phyloP scores from a whole-genome alignment of 805 yeast species.

The Candida jianshihensis region DNA sequence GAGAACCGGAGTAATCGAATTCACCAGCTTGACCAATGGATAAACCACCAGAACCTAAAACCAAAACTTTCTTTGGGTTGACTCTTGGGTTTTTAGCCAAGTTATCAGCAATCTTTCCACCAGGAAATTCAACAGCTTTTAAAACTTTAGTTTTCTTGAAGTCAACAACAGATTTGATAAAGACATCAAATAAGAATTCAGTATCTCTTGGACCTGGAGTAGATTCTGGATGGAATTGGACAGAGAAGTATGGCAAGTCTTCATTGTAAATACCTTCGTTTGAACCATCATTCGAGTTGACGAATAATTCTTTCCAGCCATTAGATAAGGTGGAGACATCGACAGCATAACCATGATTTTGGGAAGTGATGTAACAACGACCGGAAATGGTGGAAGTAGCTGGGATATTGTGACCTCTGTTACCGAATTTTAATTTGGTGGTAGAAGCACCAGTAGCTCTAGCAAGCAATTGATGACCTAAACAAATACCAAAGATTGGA shows the following conservation, averaged over 20 bases:
- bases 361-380: slow-evolving; percentile 96
- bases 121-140: slow-evolving; percentile 84
- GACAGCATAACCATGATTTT: slow-evolving; percentile 98
- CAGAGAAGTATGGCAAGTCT: slow-evolving; percentile 86
- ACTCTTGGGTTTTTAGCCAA: slow-evolving; percentile 69
- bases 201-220: slow-evolving; percentile 99
- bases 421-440: slow-evolving; percentile 89
- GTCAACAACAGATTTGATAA: slow-evolving; percentile 70
- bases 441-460: slow-evolving; percentile 95
- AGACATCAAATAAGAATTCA: slow-evolving; percentile 91
- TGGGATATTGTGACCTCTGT: slow-evolving; percentile 98
- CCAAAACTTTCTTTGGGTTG: slow-evolving; percentile 83
- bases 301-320: slow-evolving; percentile 93
- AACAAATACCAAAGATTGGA: slow-evolving; percentile 96
- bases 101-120: slow-evolving; percentile 73
- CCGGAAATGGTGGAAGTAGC: slow-evolving; percentile 87
- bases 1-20: slow-evolving; percentile 97
- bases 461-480: slow-evolving; percentile 95
- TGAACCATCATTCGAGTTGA: slow-evolving; percentile 93
- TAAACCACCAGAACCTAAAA: slow-evolving; percentile 96
- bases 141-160: slow-evolving; percentile 46
- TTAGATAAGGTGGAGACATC: slow-evolving; percentile 64
- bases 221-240: slow-evolving; percentile 98
- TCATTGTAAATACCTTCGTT: slow-evolving; percentile 97
- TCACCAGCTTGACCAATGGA: slow-evolving; percentile 99